Conservation (phyloP, 2,329 filamentous ascomycete species). For the Aspergillus thermomutatus region DNA sequence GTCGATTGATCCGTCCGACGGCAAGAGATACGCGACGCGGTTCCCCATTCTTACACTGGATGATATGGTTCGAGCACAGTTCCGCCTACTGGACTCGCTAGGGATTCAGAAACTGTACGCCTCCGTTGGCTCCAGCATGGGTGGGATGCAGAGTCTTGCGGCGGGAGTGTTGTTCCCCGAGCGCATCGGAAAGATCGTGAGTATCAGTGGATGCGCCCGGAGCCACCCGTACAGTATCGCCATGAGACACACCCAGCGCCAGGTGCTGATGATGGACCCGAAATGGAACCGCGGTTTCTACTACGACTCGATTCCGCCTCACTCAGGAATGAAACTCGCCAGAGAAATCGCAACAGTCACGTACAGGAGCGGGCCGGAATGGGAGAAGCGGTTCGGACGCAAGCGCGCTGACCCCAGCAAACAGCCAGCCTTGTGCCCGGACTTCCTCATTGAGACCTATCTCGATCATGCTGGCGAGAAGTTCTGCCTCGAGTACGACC, state of each 20-base stretch:
- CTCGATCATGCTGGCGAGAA: constrained; percentile 98
- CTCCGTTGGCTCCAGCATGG: constrained; percentile 95
- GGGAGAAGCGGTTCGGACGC: constrained; percentile 91
- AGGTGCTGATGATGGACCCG: constrained; percentile 98
- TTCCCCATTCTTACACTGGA: constrained; percentile 95
- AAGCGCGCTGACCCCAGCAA: constrained; percentile 80
- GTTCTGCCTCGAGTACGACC: constrained; percentile 93
- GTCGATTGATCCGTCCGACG: constrained; percentile 82
- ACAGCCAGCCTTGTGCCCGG: constrained; percentile 89
- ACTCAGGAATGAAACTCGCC: constrained; percentile 96
- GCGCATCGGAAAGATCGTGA: constrained; percentile 76
- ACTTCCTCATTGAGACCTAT: constrained; percentile 97
- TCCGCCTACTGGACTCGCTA: constrained; percentile 76
- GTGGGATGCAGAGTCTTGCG: constrained; percentile 94
- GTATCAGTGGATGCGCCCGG: constrained; percentile 87
- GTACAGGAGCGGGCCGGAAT: constrained; percentile 93
- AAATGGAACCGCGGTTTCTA: constrained; percentile 97
- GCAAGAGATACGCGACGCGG: constrained; percentile 83
- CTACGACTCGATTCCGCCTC: constrained; percentile 81
- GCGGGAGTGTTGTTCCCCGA: constrained; percentile 80
- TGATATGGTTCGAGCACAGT: constrained; percentile 97
- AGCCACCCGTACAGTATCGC: constrained; percentile 98
- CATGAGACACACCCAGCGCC: constrained; percentile 95
- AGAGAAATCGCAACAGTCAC: constrained; percentile 97
- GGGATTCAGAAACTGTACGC: constrained; percentile 78